These are phyloP conservation scores for Sungouiozyma intestinalis DNA, from an alignment of 805 yeast genomes.

Conservation along the genomic window DNA sequence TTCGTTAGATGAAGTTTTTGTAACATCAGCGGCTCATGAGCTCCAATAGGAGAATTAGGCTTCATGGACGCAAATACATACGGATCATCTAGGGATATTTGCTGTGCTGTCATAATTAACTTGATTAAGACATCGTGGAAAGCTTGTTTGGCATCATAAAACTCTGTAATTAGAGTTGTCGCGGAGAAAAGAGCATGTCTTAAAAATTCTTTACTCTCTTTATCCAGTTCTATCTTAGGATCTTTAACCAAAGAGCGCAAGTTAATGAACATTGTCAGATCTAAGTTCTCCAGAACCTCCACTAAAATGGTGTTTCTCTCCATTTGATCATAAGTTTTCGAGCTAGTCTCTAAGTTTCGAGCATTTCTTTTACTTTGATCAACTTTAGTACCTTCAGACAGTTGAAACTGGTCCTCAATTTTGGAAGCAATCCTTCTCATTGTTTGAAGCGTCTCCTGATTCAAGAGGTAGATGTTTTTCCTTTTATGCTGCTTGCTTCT, in stretches of 20 bases:
- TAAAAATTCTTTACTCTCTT: constrained; percentile 25
- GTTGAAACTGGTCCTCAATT: constrained; percentile 15
- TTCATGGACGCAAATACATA: constrained; percentile 58
- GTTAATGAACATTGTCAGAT: constrained; percentile 25
- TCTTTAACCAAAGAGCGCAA: constrained; percentile 14
- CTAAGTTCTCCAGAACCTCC: constrained; percentile 24
- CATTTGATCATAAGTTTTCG: constrained; percentile 25
- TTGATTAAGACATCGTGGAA: constrained; percentile 51
- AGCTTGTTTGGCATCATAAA: constrained; percentile 62
- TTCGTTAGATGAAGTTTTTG: constrained; percentile 5
- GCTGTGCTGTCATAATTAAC: constrained; percentile 57
- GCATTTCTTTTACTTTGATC: constrained; percentile 9
- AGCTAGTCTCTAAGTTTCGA: constrained; percentile 17
- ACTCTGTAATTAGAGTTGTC: constrained; percentile 42
- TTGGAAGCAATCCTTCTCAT: constrained; percentile 16
- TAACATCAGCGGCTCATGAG: constrained; percentile 21
- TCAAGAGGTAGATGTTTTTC: constrained; percentile 16
- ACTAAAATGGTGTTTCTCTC: constrained; percentile 20
- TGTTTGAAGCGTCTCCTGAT: constrained; percentile 17
- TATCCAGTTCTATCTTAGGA: constrained; percentile 13
- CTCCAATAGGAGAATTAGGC: constrained; percentile 36
- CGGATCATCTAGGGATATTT: constrained; percentile 62
- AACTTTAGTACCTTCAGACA: constrained; percentile 6
- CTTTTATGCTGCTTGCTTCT: constrained; percentile 14
- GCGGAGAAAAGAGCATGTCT: constrained; percentile 22